Base-by-base conservation (phyloP, 148 eudicot species). In the Amaranthus cruentus region DNA sequence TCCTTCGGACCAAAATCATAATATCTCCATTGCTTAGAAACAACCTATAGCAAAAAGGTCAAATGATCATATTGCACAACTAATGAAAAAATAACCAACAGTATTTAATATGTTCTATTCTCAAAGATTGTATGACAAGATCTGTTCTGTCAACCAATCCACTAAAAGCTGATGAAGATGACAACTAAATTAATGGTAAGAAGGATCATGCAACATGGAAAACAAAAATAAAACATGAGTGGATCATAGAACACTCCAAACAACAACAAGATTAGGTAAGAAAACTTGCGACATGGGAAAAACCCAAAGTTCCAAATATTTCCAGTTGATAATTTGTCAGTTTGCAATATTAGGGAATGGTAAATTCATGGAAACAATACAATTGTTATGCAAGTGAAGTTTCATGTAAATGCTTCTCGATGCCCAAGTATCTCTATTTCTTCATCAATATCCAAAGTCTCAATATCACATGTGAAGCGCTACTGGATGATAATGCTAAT, bases 1-100 rank as follows among this genome's bases (percentile, higher is more conserved):
- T 72, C 84, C 88, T 95, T 95, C 42, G 99, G 99, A 72, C 99
- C 99, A 79, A 88, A 92, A 82, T 95, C 99, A 80, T 91, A 95
- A 78, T 95, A 95, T 74, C 93, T 88, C 99, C 99, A 95, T 76
- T 91, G 99, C 85, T 90, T 95, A 76, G 87, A 65, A 49, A 91
- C 96, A 69, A 95, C 87, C 99, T 95, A 75, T 60, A 81, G 54
- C 67, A 11, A 70, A 11, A 56, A 69, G 71, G 12, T 13, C 53
- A 44, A 80, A 28, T 38, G 53, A 71, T 75, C 51, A 83, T 59
- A 72, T 9, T 47, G 60, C 62, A 63, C 38, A 48, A 60, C 15
- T 28, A 2, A 70, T 73, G 55, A 8, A 15, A 68, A 55, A 0
- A 10, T 18, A 66, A 18, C 21, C 18, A 59, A 10, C 38, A 10